Conservation (phyloP, 257 asterid genomes). For the Orobanche coerulescens region DNA sequence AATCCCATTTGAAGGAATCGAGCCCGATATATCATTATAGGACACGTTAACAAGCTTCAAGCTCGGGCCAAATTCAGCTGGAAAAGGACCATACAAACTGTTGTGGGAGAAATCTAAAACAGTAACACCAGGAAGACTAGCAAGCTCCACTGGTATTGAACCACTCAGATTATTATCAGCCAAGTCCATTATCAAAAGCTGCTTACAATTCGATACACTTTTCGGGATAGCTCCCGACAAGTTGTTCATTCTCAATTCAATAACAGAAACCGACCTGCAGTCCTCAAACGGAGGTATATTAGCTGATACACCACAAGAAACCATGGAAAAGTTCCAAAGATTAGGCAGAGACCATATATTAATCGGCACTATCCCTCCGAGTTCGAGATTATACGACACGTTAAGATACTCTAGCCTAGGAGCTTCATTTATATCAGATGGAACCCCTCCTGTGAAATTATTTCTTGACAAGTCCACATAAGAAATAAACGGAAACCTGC, state of each 20-base stretch:
- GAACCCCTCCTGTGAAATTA: slow-evolving; percentile 60
- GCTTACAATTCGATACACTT: slow-evolving; percentile 55
- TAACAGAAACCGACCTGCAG: slow-evolving; percentile 50
- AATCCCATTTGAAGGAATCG: slow-evolving; percentile 47
- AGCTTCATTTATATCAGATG: slow-evolving; percentile 41
- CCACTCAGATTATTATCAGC: slow-evolving; percentile 69
- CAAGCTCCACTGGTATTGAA: slow-evolving; percentile 49
- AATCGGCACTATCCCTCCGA: slow-evolving; percentile 59
- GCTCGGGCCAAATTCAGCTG: slow-evolving; percentile 42
- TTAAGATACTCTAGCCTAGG: slow-evolving; percentile 57
- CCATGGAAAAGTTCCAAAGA: slow-evolving; percentile 73
- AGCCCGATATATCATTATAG: slow-evolving; percentile 72
- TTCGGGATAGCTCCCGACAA: slow-evolving; percentile 60
- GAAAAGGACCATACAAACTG: slow-evolving; percentile 52
- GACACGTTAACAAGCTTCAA: slow-evolving; percentile 68
- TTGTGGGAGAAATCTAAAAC: slow-evolving; percentile 59
- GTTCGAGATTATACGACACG: slow-evolving; percentile 64
- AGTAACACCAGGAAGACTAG: slow-evolving; percentile 46
- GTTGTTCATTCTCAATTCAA: slow-evolving; percentile 66
- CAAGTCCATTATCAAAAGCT: slow-evolving; percentile 51
- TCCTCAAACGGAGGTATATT: slow-evolving; percentile 52
- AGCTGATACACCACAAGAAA: slow-evolving; percentile 66
- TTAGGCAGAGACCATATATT: slow-evolving; percentile 50
- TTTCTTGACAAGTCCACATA: slow-evolving; percentile 85
- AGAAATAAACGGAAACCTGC: slow-evolving; percentile 37